Conservation (phyloP, 2,329 filamentous ascomycete genomes). For the Fusarium cicatricum region DNA sequence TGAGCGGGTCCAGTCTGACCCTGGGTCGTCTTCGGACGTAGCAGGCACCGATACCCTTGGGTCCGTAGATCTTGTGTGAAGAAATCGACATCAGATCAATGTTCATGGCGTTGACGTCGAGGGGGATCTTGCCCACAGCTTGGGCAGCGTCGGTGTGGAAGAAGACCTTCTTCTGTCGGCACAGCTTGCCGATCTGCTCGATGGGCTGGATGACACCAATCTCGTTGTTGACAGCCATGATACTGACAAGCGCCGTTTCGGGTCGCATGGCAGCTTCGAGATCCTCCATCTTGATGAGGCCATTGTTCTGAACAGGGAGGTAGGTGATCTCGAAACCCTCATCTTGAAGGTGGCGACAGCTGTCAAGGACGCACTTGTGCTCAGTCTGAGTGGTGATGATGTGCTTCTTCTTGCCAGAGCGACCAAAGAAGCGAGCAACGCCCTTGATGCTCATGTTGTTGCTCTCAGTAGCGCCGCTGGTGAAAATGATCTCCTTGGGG, state of each 20-base stretch:
- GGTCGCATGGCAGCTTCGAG: conserved; percentile 89
- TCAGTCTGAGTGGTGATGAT: conserved; percentile 98
- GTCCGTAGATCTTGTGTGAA: conserved; percentile 97
- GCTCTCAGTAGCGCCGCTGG: conserved; percentile 95
- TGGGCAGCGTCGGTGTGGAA: conserved; percentile 98
- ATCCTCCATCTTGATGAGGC: conserved; percentile 83
- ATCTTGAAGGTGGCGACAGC: conserved; percentile 94
- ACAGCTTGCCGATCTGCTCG: conserved; percentile 91
- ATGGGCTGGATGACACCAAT: conserved; percentile 99
- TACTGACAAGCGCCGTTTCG: conserved; percentile 90
- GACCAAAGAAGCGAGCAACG: conserved; percentile 93
- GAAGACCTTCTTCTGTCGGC: conserved; percentile 90
- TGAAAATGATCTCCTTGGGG: conserved; percentile 98
- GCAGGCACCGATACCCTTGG: conserved; percentile 96
- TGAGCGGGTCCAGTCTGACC: conserved; percentile 94
- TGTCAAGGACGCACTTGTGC: conserved; percentile 98
- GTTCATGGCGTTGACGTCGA: conserved; percentile 98
- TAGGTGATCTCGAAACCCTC: conserved; percentile 99
- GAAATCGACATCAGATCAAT: conserved; percentile 99
- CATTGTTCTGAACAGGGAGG: conserved; percentile 85
- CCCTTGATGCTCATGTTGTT: conserved; percentile 99
- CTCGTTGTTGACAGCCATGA: conserved; percentile 99
- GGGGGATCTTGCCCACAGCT: conserved; percentile 96
- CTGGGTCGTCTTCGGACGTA: conserved; percentile 92
- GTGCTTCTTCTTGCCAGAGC: conserved; percentile 95